Percentiles rank a stretch among this genome's conserved stretches.
Evolutionary conservation across 495 filamentous ascomycete species (phyloP).

Genomic region (Podospora pseudopauciseta): DNA sequence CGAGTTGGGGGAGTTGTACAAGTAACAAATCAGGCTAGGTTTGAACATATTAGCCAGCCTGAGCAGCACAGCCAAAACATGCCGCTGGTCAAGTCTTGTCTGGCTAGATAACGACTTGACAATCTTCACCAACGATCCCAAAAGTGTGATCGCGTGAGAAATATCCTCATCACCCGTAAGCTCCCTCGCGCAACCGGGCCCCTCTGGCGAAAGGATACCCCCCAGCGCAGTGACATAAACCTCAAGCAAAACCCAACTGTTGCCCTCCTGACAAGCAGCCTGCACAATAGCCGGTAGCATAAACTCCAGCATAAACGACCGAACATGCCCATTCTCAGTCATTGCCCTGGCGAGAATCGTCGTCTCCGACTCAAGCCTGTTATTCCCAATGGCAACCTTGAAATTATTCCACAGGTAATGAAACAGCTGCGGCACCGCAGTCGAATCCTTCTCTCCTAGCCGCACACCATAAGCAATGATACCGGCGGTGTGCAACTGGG

Average conservation of each 20-base stretch:
- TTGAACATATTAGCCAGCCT: conserved; percentile 19
- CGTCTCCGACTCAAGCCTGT: conserved; percentile 36
- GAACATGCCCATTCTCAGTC: conserved; percentile 33
- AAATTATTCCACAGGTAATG: conserved; percentile 50
- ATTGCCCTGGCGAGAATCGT: conserved; percentile 42
- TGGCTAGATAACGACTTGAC: conserved; percentile 3
- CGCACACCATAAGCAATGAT: conserved; percentile 49
- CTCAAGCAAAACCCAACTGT: conserved; percentile 39
- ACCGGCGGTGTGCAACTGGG: conserved; percentile 45
- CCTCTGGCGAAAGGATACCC: conserved; percentile 20
- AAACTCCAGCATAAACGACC: conserved; percentile 39
- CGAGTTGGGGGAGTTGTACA: conserved; percentile 7
- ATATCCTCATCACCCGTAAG: conserved; percentile 25
- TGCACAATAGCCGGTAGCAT: conserved; percentile 45
- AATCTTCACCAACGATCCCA: conserved; percentile 20
- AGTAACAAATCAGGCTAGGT: conserved; percentile 17
- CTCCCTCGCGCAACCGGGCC: conserved; percentile 24
- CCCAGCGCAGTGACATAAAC: conserved; percentile 37
- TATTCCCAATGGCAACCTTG: conserved; percentile 45
- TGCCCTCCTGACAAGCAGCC: conserved; percentile 19
- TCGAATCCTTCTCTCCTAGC: conserved; percentile 40
- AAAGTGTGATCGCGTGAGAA: conserved; percentile 20
- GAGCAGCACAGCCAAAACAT: conserved; percentile 19
- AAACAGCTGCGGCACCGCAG: conserved; percentile 45
- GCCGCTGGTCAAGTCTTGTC: conserved; percentile 9